Base-by-base conservation (phyloP, 2,329 filamentous ascomycete species). In the Aspergillus amoenus region DNA sequence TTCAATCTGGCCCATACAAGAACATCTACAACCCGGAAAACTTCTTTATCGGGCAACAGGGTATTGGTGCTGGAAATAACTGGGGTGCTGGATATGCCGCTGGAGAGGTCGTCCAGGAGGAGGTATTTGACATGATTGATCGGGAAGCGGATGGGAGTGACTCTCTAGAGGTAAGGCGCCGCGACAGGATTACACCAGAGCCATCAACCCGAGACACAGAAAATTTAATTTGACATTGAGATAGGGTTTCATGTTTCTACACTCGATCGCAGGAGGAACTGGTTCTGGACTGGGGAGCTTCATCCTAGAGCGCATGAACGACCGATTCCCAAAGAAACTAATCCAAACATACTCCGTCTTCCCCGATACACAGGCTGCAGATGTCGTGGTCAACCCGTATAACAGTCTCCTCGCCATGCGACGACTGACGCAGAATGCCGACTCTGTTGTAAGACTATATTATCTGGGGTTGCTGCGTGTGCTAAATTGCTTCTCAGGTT, bases 11-110 rank as follows among this genome's bases (percentile, higher is more conserved):
- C 1, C 88, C 93, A 0, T 99, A 99, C 81, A 91, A 89, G 75
- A 97, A 99, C 74, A 99, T 99, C 59, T 99, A 99, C 84, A 99
- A 99, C 73, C 94, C 94, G 0, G 94, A 99, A 77, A 99, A 99
- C 81, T 97, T 97, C 78, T 99, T 95, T 73, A 86, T 97, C 52
- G 91, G 93, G 68, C 95, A 96, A 74, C 89, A 93, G 77, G 94
- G 94, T 57, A 87, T 91, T 55, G 94, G 94, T 45, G 94, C 94
- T 6, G 94, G 92, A 45, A 99, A 99, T 77, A 99, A 97, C 75
- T 99, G 94, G 94, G 94, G 93, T 60, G 90, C 94, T 70, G 94
- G 94, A 46, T 99, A 99, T 77, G 88, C 94, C 64, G 93, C 91
- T 53, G 94, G 93, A 65, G 93, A 97, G 74, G 82, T 84, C 44